A percentile compares a stretch with the other conserved stretches of the same genome.
These are phyloP conservation scores for Psilocybe tampanensis DNA, from an alignment of 768 basidiomycete species.

Conservation along the genomic window DNA sequence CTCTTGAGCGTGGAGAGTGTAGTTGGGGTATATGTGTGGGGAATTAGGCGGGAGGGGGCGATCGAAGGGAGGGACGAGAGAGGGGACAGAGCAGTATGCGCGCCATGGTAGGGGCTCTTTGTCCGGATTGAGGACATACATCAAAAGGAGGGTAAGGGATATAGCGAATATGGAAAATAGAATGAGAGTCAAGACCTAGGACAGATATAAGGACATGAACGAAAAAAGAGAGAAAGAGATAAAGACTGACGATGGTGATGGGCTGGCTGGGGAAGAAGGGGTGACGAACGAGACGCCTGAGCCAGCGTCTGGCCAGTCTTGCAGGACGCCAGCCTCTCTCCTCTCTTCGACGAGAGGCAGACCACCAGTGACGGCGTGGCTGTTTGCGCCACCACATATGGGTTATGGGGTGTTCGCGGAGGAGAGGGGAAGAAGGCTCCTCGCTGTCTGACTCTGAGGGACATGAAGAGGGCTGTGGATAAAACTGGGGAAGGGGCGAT, in stretches of 20 bases:
- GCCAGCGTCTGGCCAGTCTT: constrained; percentile 55
- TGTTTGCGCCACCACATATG: constrained; percentile 44
- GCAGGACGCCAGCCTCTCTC: constrained; percentile 50
- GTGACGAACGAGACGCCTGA: constrained; percentile 62
- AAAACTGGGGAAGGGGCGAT: constrained; percentile 62
- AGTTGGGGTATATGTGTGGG: constrained; percentile 43
- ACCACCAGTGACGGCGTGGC: constrained; percentile 60
- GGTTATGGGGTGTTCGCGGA: constrained; percentile 31
- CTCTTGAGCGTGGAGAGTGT: constrained; percentile 19
- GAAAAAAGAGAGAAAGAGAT: neutral
- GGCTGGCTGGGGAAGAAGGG: constrained; percentile 82
- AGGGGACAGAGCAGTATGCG: constrained; percentile 82
- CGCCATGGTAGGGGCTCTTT: constrained; percentile 95
- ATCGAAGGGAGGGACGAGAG: constrained; percentile 41
- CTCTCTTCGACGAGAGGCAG: constrained; percentile 44
- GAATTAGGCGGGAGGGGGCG: constrained; percentile 40
- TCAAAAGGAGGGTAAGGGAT: constrained; percentile 82
- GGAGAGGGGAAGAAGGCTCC: constrained; percentile 47
- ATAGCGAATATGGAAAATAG: constrained; percentile 82
- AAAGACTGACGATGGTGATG: constrained; percentile 69
- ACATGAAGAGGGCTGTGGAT: constrained; percentile 51
- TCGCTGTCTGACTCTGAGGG: constrained; percentile 68
- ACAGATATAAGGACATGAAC: neutral
- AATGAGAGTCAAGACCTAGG: constrained; percentile 41
- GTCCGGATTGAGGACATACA: constrained; percentile 94